Conservation (phyloP, 306 rosid genomes). For the Pachyrhizus erosus region DNA sequence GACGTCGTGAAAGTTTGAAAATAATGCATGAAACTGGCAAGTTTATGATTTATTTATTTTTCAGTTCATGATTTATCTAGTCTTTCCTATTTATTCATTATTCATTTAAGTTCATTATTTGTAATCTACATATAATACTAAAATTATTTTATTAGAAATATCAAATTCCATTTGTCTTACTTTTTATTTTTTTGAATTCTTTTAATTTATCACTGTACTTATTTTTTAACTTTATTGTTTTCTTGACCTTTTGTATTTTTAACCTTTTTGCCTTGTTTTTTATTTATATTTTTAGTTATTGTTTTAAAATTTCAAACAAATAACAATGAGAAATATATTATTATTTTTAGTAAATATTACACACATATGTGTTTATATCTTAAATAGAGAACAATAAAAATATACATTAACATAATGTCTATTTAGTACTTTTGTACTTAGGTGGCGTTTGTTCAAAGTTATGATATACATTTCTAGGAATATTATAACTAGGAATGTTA, state of each 20-base stretch:
- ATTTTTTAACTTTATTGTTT: background rate
- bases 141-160: background rate
- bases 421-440: background rate
- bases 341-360: background rate
- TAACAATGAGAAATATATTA: background rate
- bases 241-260: background rate
- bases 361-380: background rate
- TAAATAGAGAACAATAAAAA: background rate
- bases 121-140: background rate
- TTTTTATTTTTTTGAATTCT: background rate
- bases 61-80: background rate
- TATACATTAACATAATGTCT: background rate
- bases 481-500: too few relatives aligned
- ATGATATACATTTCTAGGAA: too few relatives aligned
- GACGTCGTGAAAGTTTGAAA: slow-evolving; percentile 96
- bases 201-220: background rate
- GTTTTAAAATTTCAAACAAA: background rate
- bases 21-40: slow-evolving; percentile 97
- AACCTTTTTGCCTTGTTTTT: background rate
- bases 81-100: background rate
- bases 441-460: too few relatives aligned
- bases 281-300: background rate
- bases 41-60: slow-evolving; percentile 39
- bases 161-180: background rate
- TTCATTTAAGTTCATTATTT: slow-evolving; percentile 15